Conservation (phyloP, 768 basidiomycete genomes). For the Lactifluus echinatus region DNA sequence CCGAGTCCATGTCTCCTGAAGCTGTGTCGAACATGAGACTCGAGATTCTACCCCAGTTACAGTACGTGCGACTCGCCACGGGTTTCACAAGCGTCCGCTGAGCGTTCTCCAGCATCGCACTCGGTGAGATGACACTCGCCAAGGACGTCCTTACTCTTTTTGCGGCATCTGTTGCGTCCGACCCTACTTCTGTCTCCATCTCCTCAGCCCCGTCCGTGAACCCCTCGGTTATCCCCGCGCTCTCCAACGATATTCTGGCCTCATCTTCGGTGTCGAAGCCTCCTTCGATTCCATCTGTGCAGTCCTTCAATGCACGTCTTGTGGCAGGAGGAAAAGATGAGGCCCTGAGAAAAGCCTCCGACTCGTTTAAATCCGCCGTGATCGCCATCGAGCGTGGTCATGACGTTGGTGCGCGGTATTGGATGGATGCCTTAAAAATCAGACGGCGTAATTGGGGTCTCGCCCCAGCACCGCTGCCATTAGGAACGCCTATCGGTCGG, state of each 20-base stretch:
- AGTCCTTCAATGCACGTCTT: conserved; percentile 64
- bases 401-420: conserved; percentile 60
- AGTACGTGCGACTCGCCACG: conserved; percentile 39
- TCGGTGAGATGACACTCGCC: conserved; percentile 75
- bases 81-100: not conserved
- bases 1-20: conserved; percentile 58
- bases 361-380: conserved; percentile 61
- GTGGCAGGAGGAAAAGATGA: conserved; percentile 75
- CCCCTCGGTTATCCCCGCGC: conserved; percentile 4
- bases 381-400: conserved; percentile 58
- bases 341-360: conserved; percentile 63
- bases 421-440: conserved; percentile 74
- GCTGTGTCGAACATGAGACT: conserved; percentile 66
- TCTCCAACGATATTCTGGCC: conserved; percentile 32
- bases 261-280: conserved; percentile 62
- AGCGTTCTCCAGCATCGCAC: conserved; percentile 43
- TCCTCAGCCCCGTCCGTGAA: not conserved
- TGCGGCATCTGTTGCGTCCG: conserved; percentile 30
- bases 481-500: conserved; percentile 61
- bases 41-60: conserved; percentile 62
- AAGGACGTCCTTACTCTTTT: conserved; percentile 59
- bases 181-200: not conserved
- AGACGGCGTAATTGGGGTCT: conserved; percentile 73
- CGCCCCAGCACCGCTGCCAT: conserved; percentile 68
- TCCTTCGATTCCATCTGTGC: conserved; percentile 40